A percentile compares a stretch with the other conserved stretches of the same genome.
These are phyloP conservation scores for Suillus occidentalis DNA, from an alignment of 768 basidiomycete genomes.

Conservation along the genomic window DNA sequence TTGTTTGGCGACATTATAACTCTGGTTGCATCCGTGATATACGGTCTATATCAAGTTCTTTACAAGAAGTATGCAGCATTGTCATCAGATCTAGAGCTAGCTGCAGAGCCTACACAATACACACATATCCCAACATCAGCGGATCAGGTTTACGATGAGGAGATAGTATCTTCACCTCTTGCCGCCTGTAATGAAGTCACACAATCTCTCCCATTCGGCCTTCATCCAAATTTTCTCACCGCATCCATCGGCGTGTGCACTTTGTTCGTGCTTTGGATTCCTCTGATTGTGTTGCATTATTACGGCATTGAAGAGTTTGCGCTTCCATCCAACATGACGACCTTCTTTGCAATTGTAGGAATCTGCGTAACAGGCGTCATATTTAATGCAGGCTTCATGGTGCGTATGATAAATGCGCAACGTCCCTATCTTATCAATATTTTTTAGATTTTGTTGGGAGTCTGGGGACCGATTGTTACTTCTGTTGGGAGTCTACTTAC, in stretches of 20 bases:
- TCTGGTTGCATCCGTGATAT: slow-evolving; percentile 67
- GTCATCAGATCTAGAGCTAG: slow-evolving; percentile 58
- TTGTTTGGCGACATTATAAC: slow-evolving; percentile 75
- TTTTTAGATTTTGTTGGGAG: slow-evolving; percentile 68
- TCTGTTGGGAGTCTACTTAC: slow-evolving; percentile 94
- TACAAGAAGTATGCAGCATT: slow-evolving; percentile 81
- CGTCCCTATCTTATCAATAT: not conserved
- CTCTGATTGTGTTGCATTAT: slow-evolving; percentile 73
- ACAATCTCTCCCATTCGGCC: slow-evolving; percentile 74
- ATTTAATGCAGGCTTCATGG: slow-evolving; percentile 89
- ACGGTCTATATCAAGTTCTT: slow-evolving; percentile 79
- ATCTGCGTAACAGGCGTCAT: slow-evolving; percentile 72
- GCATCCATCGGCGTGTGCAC: slow-evolving; percentile 80
- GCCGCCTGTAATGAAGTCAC: slow-evolving; percentile 34
- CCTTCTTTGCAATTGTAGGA: slow-evolving; percentile 55
- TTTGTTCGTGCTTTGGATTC: slow-evolving; percentile 71
- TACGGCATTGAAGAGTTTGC: slow-evolving; percentile 63
- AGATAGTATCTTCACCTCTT: slow-evolving; percentile 11
- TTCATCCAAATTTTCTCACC: slow-evolving; percentile 83
- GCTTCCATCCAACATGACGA: slow-evolving; percentile 52
- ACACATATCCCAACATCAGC: slow-evolving; percentile 42
- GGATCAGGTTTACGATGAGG: slow-evolving; percentile 28
- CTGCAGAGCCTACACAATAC: slow-evolving; percentile 42
- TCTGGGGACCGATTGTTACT: slow-evolving; percentile 86
- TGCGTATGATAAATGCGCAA: slow-evolving; percentile 28